Evolutionary conservation across 2,329 filamentous ascomycete genomes (phyloP).

Genomic region (Paradendryphiella salina): DNA sequence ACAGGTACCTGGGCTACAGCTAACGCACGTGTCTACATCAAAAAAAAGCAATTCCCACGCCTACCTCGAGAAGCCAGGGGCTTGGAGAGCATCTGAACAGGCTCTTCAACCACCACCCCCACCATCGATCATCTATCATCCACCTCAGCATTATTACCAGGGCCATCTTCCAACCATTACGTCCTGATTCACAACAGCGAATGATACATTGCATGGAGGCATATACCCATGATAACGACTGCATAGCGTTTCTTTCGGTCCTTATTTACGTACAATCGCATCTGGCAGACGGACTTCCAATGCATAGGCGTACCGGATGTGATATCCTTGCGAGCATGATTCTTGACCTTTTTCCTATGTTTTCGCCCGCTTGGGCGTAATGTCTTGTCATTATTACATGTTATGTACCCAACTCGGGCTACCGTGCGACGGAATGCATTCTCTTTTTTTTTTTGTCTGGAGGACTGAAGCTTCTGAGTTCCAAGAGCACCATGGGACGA

Average conservation of each 20-base stretch:
- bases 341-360: conserved; percentile 10
- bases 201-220: conserved; percentile 26
- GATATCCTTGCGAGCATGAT: background rate
- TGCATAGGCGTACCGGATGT: conserved; percentile 18
- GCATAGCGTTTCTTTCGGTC: conserved; percentile 42
- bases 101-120: background rate
- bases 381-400: conserved; percentile 19
- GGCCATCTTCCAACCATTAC: conserved; percentile 9
- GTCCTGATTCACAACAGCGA: conserved; percentile 13
- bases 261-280: conserved; percentile 31
- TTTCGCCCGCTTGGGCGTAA: conserved; percentile 20
- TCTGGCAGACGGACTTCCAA: conserved; percentile 22
- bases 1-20: background rate
- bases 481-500: background rate
- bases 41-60: background rate
- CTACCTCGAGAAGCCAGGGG: background rate
- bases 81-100: background rate
- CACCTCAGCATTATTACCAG: conserved; percentile 7
- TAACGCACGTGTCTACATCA: background rate
- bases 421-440: conserved; percentile 1
- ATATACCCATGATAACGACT: conserved; percentile 38
- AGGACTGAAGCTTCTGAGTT: background rate
- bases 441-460: conserved; percentile 6
- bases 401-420: background rate
- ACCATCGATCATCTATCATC: background rate